Conservation (phyloP, 176 grass and related monocot genomes). For the Zea luxurians region DNA sequence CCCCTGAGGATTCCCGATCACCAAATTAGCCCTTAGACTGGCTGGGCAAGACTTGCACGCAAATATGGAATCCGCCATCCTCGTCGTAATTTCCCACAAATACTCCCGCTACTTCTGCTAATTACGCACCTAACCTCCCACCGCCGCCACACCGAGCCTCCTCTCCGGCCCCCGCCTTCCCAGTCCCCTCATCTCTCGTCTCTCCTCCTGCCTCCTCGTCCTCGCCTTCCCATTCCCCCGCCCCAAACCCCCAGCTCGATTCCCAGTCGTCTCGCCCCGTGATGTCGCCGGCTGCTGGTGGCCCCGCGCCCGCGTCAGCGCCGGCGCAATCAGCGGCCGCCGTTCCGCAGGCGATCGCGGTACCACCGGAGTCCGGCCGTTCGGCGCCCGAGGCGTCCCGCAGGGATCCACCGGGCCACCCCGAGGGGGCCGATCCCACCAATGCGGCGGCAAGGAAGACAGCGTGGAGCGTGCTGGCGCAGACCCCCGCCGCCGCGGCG, state of each 20-base stretch:
- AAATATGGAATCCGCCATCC: no score
- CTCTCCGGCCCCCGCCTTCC: neutral
- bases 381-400: conserved; percentile 16
- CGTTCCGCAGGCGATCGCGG: conserved; percentile 13
- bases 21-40: no score
- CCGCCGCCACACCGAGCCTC: neutral
- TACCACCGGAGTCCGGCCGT: conserved; percentile 17
- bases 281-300: conserved; percentile 53
- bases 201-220: neutral
- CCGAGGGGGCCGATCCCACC: conserved; percentile 34
- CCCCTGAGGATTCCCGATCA: no score
- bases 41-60: no score
- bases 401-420: conserved; percentile 8
- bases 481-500: neutral
- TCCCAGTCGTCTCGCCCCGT: neutral
- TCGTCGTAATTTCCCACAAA: neutral
- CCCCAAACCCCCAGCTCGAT: neutral
- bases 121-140: conserved; percentile 19
- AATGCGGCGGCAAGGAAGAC: conserved; percentile 61
- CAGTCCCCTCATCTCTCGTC: neutral
- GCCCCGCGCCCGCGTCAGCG: neutral
- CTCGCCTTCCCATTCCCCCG: conserved; percentile 31
- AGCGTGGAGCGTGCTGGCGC: conserved; percentile 57
- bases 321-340: conserved; percentile 16
- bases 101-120: neutral